Evolutionary conservation across 23 red algal genomes (phyloP).

Genomic region (Gracilaria gracilis): DNA sequence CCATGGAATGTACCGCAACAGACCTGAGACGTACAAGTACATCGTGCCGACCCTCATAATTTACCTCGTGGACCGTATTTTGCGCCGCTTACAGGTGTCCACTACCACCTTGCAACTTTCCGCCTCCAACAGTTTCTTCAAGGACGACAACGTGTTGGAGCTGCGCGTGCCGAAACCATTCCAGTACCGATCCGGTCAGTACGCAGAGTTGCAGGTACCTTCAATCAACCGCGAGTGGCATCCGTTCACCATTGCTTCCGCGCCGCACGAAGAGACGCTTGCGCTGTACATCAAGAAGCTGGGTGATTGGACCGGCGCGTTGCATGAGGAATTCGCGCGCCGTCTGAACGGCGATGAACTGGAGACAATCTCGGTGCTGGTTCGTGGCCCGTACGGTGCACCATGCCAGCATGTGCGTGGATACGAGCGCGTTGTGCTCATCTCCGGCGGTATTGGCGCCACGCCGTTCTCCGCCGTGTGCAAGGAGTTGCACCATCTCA

Average conservation of each 20-base stretch:
- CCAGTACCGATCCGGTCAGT: conserved; percentile 79
- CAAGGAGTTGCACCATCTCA: conserved; percentile 65
- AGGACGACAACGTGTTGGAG: conserved; percentile 60
- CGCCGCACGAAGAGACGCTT: conserved; percentile 71
- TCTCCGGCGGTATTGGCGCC: conserved; percentile 77
- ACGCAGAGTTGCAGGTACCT: conserved; percentile 80
- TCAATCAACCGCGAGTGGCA: conserved; percentile 79
- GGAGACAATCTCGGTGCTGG: conserved; percentile 21
- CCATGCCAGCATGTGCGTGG: conserved; percentile 71
- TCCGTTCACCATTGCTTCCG: conserved; percentile 86
- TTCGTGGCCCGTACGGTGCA: conserved; percentile 84
- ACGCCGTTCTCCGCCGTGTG: conserved; percentile 77
- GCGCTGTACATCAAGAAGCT: conserved; percentile 78
- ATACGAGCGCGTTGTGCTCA: conserved; percentile 73
- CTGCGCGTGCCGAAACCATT: conserved; percentile 70
- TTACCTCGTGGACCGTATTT: conserved; percentile 64
- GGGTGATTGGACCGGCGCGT: conserved; percentile 77
- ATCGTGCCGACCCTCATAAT: conserved; percentile 66
- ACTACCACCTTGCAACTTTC: conserved; percentile 36
- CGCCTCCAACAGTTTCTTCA: conserved; percentile 31
- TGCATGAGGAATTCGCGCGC: conserved; percentile 35
- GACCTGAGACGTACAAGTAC: conserved; percentile 85
- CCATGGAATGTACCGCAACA: conserved; percentile 68
- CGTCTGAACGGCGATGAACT: conserved; percentile 49
- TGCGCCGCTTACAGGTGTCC: conserved; percentile 38